Conservation (phyloP, 176 grass and related monocot species). For the Stipa capillata region DNA sequence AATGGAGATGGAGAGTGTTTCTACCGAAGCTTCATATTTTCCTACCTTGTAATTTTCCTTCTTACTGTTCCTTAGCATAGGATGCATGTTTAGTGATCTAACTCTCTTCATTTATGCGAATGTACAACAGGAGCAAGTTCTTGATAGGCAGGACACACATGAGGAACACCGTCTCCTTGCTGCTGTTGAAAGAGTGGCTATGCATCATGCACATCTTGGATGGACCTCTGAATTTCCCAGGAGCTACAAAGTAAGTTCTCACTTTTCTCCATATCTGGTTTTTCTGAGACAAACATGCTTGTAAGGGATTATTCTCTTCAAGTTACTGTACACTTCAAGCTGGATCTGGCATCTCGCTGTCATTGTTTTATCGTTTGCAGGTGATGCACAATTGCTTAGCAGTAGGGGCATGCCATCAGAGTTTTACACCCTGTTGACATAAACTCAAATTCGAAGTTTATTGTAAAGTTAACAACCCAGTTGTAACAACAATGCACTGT, state of each 20-base stretch:
- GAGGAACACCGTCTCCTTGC: slow-evolving; percentile 19
- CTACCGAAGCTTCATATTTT: slow-evolving; percentile 41
- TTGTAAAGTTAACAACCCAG: neutral
- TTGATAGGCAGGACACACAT: slow-evolving; percentile 12
- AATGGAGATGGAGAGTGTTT: slow-evolving; percentile 31
- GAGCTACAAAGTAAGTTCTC: neutral
- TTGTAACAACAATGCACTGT: neutral
- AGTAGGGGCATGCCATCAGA: neutral
- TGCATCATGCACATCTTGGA: neutral
- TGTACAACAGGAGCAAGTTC: slow-evolving; percentile 29
- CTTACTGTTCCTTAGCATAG: neutral
- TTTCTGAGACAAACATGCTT: neutral
- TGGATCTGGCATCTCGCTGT: neutral
- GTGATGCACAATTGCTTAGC: neutral
- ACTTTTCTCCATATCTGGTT: neutral
- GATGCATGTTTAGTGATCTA: neutral
- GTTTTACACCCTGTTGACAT: neutral
- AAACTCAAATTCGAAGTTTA: neutral
- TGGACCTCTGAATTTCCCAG: neutral
- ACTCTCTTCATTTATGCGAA: neutral
- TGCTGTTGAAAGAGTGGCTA: slow-evolving; percentile 13
- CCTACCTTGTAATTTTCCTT: slow-evolving; percentile 25
- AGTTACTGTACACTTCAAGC: neutral
- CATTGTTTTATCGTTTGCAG: slow-evolving; percentile 3
- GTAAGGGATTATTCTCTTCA: neutral